phyloP scores from a whole-genome alignment of 2,329 filamentous ascomycete species.

The Aspergillus neotritici region DNA sequence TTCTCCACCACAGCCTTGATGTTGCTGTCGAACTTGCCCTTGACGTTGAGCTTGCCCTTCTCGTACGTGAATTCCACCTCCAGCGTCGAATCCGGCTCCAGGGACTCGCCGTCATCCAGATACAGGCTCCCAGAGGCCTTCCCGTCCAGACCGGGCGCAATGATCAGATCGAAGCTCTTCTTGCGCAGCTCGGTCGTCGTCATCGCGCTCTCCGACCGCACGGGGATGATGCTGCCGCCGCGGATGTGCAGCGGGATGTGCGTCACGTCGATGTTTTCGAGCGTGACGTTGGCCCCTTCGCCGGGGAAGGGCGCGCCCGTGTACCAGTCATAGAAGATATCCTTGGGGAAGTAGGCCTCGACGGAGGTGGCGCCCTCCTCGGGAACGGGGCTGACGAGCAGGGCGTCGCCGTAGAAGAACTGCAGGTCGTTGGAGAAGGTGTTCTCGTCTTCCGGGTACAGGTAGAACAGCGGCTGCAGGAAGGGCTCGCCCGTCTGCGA shows the following conservation, averaged over 20 bases:
- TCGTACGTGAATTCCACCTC: slow-evolving; percentile 57
- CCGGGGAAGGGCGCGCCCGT: slow-evolving; percentile 46
- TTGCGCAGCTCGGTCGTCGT: slow-evolving; percentile 57
- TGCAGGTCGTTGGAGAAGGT: slow-evolving; percentile 51
- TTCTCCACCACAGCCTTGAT: slow-evolving; percentile 27
- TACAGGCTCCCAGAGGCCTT: slow-evolving; percentile 64
- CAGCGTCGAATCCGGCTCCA: slow-evolving; percentile 54
- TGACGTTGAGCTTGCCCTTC: slow-evolving; percentile 37
- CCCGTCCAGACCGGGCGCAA: slow-evolving; percentile 60
- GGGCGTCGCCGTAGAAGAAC: slow-evolving; percentile 55
- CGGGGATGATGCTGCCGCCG: slow-evolving; percentile 56
- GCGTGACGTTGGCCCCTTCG: slow-evolving; percentile 40
- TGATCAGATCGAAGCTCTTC: slow-evolving; percentile 64
- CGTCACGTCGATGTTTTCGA: slow-evolving; percentile 43
- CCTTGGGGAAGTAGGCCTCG: slow-evolving; percentile 52
- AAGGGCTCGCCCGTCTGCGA: slow-evolving; percentile 58
- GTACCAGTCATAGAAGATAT: slow-evolving; percentile 58
- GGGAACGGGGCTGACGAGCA: slow-evolving; percentile 54
- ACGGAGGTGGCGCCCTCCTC: slow-evolving; percentile 49
- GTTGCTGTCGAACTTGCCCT: slow-evolving; percentile 25
- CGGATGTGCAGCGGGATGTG: slow-evolving; percentile 59
- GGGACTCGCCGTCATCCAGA: slow-evolving; percentile 68
- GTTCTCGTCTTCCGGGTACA: slow-evolving; percentile 56
- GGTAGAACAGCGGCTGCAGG: slow-evolving; percentile 65
- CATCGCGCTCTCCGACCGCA: slow-evolving; percentile 49